A percentile compares a stretch with the other conserved stretches of the same genome.
These are phyloP conservation scores for Collybia mongolica DNA, from an alignment of 768 basidiomycete genomes.

Conservation along the genomic window DNA sequence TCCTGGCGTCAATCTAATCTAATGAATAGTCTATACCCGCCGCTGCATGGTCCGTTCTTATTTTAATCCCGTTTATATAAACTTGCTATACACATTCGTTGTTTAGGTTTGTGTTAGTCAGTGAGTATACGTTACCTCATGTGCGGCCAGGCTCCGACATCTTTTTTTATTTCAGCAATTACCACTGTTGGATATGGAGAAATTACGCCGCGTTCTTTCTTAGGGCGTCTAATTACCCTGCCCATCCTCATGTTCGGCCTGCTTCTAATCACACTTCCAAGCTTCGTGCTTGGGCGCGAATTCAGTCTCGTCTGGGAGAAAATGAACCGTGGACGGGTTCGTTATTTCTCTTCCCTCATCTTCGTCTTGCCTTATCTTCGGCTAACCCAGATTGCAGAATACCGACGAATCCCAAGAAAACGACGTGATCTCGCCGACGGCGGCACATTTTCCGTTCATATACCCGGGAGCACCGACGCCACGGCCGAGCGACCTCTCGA, in stretches of 20 bases:
- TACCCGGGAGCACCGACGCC: conserved; percentile 4
- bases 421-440: too few relatives aligned
- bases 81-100: background rate
- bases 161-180: conserved; percentile 64
- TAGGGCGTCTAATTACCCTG: conserved; percentile 84
- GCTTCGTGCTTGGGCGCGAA: conserved; percentile 89
- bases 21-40: conserved; percentile 41
- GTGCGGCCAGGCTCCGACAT: background rate
- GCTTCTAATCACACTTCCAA: conserved; percentile 85
- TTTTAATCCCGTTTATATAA: conserved; percentile 39
- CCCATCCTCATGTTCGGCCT: conserved; percentile 87
- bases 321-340: conserved; percentile 57
- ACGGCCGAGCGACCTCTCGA: conserved; percentile 43
- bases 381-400: background rate
- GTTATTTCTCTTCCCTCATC: conserved; percentile 11
- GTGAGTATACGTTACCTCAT: conserved; percentile 42
- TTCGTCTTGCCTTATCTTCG: background rate
- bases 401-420: background rate
- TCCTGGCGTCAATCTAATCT: background rate
- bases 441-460: conserved; percentile 10
- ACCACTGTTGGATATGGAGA: conserved; percentile 92
- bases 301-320: conserved; percentile 90
- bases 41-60: conserved; percentile 56
- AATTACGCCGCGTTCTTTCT: conserved; percentile 82
- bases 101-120: conserved; percentile 72